Base-by-base conservation (phyloP, 2,329 filamentous ascomycete genomes). In the Alternaria arbusti region DNA sequence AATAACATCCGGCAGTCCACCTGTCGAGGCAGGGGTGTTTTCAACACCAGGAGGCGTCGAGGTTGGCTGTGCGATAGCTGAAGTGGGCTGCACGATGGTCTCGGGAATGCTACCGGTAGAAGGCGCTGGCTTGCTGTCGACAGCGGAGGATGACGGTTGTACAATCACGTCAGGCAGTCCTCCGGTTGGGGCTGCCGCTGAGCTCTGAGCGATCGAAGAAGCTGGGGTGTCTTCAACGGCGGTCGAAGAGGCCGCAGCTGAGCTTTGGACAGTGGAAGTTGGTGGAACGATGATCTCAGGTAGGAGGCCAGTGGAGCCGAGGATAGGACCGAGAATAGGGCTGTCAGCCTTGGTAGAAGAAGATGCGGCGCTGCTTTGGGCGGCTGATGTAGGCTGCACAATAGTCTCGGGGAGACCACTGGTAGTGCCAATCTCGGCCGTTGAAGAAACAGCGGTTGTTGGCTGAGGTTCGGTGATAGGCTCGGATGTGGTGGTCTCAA, bases 101-200 rank as follows among this genome's bases (percentile, higher is more conserved):
- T 66, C 67, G 10, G 74, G 72, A 9, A 77, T 26, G 44, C 60
- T 63, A 12, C 75, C 75, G 44, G 66, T 70, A 17, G 73, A 72
- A 23, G 36, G 36, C 36, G 70, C 72, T 28, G 67, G 25, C 28
- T 63, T 28, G 45, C 23, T 30, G 13, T 20, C 44, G 8, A 36
- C 36, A 22, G 26, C 23, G 26, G 58, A 57, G 28, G 62, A 59
- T 10, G 59, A 55, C 17, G 64, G 61, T 44, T 58, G 58, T 3
- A 65, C 44, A 40, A 58, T 64, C 10, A 63, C 49, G 9, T 60
- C 46, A 30, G 58, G 57, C 9, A 54, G 15, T 32, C 28, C 26
- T 20, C 63, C 63, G 25, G 60, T 60, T 13, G 63, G 44, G 28
- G 46, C 23, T 2, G 30, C 49, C 28, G 49, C 49, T 51, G 28